Evolutionary conservation across 2,329 filamentous ascomycete species (phyloP).

Genomic region (Rhynchosporium graminicola): DNA sequence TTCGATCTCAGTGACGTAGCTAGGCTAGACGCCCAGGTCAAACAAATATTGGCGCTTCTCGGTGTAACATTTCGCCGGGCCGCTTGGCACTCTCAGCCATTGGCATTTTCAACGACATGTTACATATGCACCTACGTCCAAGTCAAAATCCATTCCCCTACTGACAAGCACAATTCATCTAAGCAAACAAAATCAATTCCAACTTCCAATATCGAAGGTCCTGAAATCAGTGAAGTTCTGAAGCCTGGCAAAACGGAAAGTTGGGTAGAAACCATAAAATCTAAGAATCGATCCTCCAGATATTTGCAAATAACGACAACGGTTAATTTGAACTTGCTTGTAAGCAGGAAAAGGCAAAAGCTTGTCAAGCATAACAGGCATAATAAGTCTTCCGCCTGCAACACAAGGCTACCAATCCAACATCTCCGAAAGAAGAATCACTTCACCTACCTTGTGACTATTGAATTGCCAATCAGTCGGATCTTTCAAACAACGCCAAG

Average conservation of each 20-base stretch:
- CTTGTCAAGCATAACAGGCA: background rate
- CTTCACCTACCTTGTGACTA: background rate
- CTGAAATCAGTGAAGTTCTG: too few species aligned
- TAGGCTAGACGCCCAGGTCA: background rate
- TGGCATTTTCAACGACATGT: constrained; percentile 14
- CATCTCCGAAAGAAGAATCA: background rate
- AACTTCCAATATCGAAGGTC: too few species aligned
- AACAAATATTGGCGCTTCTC: background rate
- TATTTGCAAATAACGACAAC: background rate
- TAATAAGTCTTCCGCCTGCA: background rate
- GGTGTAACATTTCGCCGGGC: constrained; percentile 9
- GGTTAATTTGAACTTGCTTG: background rate
- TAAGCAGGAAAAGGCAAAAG: background rate
- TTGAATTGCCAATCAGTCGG: background rate
- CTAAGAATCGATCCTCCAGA: background rate
- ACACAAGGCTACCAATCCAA: background rate
- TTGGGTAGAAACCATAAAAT: too few species aligned
- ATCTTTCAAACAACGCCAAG: background rate
- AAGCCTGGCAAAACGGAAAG: too few species aligned
- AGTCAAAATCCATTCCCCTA: background rate
- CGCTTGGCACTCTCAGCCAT: constrained; percentile 8
- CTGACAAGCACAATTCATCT: background rate
- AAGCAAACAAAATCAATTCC: background rate
- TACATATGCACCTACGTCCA: too few species aligned
- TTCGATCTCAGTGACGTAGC: constrained; percentile 15